These are phyloP conservation scores for Arctium lappa DNA, from an alignment of 129 eudicot species.

Conservation along the genomic window DNA sequence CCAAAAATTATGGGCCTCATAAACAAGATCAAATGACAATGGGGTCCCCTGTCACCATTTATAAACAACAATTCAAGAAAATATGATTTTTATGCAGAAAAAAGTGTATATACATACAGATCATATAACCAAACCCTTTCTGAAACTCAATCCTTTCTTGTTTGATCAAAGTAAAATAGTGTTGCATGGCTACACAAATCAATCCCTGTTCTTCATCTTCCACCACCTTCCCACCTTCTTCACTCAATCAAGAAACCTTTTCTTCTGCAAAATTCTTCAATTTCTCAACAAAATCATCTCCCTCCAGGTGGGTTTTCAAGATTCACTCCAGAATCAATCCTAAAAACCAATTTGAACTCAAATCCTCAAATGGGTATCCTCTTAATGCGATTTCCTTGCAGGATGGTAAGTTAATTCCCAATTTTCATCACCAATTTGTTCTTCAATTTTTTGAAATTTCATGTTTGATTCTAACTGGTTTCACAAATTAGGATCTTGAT, in stretches of 20 bases:
- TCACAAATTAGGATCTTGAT: background rate
- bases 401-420: conserved; percentile 41
- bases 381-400: conserved; percentile 67
- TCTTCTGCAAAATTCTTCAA: conserved; percentile 21
- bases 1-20: conserved; percentile 15
- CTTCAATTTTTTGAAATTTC: background rate
- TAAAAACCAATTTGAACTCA: conserved; percentile 57
- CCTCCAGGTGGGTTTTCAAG: conserved; percentile 47
- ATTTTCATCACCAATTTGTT: background rate
- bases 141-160: conserved; percentile 13
- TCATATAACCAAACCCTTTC: background rate
- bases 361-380: conserved; percentile 69
- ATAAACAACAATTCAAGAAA: conserved; percentile 3
- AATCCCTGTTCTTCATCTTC: conserved; percentile 43
- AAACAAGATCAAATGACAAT: conserved; percentile 23
- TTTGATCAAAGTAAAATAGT: conserved; percentile 21
- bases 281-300: conserved; percentile 26
- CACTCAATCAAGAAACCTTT: conserved; percentile 30
- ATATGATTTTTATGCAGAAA: conserved; percentile 26
- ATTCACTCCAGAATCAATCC: conserved; percentile 47
- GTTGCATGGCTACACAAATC: conserved; percentile 57
- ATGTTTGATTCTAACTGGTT: background rate
- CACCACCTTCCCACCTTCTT: conserved; percentile 36
- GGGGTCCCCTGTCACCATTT: background rate
- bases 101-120: background rate